Conservation (phyloP, 805 yeast species). For the Pichia gijzeniarum region DNA sequence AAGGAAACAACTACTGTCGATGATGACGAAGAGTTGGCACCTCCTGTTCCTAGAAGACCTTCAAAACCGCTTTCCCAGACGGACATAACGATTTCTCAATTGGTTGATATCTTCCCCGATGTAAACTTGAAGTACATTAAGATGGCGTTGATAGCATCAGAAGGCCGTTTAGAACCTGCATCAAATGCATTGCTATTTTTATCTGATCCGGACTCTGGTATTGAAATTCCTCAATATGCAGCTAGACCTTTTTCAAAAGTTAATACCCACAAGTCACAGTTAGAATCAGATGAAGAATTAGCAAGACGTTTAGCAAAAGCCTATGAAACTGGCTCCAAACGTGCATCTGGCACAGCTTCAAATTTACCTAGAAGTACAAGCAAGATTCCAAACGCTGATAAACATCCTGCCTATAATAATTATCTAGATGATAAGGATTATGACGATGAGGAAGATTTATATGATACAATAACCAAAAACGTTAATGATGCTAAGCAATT, state of each 20-base stretch:
- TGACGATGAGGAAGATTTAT: conserved; percentile 40
- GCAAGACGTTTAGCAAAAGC: conserved; percentile 77
- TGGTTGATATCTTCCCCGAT: conserved; percentile 82
- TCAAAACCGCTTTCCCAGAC: not conserved
- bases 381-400: conserved; percentile 3
- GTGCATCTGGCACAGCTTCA: no score
- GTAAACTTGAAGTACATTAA: conserved; percentile 64
- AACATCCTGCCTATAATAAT: not conserved
- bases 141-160: conserved; percentile 81
- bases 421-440: conserved; percentile 22
- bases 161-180: conserved; percentile 75
- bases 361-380: not conserved
- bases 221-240: conserved; percentile 37
- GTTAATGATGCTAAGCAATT: conserved; percentile 74
- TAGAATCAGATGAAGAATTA: conserved; percentile 58
- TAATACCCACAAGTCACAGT: conserved; percentile 21
- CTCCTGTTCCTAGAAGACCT: not conserved
- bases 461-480: conserved; percentile 63
- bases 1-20: no score
- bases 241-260: conserved; percentile 30
- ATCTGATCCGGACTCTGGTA: conserved; percentile 62
- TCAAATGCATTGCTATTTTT: conserved; percentile 79
- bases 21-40: no score
- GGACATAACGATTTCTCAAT: conserved; percentile 25
- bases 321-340: conserved; percentile 29